Evolutionary conservation across 129 eudicot species (phyloP).

Genomic region (Pseudognaphalium luteoalbum): DNA sequence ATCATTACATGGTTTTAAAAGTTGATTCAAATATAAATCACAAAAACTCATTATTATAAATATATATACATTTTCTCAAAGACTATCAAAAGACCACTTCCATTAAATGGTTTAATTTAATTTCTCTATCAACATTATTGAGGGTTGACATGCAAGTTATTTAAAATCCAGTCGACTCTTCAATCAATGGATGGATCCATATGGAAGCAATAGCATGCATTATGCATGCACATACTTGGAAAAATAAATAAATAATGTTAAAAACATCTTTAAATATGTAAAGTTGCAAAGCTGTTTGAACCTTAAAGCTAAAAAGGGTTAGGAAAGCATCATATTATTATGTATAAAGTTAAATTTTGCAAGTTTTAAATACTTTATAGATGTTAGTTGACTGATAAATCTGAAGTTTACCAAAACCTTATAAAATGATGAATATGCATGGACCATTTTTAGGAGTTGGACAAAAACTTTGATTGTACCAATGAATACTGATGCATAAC

Average conservation of each 20-base stretch:
- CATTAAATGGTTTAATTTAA: background rate
- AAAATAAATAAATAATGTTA: too few relatives aligned
- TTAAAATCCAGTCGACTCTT: background rate
- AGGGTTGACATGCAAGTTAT: background rate
- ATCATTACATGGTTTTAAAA: background rate
- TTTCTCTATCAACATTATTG: constrained; percentile 11
- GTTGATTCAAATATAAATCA: background rate
- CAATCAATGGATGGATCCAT: background rate
- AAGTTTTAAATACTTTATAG: background rate
- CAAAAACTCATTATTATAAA: background rate
- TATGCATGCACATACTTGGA: background rate
- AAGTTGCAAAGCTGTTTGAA: background rate
- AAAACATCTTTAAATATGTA: background rate
- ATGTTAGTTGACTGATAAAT: background rate
- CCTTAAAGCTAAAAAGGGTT: background rate
- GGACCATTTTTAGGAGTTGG: background rate
- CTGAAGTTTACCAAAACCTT: background rate
- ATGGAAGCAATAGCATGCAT: background rate
- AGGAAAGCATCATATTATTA: background rate
- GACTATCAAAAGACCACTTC: background rate
- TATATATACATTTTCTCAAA: background rate
- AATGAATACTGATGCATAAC: background rate
- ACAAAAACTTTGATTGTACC: background rate
- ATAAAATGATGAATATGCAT: background rate
- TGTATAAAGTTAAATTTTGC: background rate